Evolutionary conservation across 2,329 filamentous ascomycete species (phyloP).

Genomic region (Paraphoma chrysanthemicola): DNA sequence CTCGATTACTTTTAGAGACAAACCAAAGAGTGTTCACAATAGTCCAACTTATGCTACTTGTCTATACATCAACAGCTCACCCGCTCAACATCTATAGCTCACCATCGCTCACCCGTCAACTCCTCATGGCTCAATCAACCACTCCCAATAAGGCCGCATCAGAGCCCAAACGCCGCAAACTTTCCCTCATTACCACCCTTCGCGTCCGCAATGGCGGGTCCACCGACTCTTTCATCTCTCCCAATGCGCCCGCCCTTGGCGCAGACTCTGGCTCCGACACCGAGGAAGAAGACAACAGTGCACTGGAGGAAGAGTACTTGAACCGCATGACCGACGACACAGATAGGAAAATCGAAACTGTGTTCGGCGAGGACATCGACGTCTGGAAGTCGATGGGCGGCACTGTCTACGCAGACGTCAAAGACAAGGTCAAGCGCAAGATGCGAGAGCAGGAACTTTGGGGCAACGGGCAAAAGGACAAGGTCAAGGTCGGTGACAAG

Average conservation of each 20-base stretch:
- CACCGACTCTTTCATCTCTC: conserved; percentile 1
- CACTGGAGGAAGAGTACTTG: conserved; percentile 5
- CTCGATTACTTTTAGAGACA: background rate
- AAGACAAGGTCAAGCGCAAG: conserved; percentile 8
- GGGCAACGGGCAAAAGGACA: conserved; percentile 1
- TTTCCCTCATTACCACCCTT: background rate
- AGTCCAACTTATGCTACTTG: background rate
- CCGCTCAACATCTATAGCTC: too few relatives aligned
- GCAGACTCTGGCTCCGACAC: conserved; percentile 9
- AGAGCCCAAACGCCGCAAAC: background rate
- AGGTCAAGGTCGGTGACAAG: background rate
- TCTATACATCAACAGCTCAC: background rate
- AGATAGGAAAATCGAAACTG: conserved; percentile 2
- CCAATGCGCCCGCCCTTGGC: background rate
- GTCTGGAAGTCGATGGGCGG: conserved; percentile 12
- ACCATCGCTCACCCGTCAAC: background rate
- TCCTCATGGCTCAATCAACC: background rate
- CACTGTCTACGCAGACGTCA: conserved; percentile 12
- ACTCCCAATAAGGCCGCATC: background rate
- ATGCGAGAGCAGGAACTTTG: conserved; percentile 6
- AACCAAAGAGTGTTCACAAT: background rate
- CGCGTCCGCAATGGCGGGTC: conserved; percentile 8
- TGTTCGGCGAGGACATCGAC: conserved; percentile 13
- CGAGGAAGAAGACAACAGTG: conserved; percentile 13
- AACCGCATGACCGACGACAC: conserved; percentile 15